Percentiles rank a stretch among this genome's conserved stretches.
phyloP scores from a whole-genome alignment of 306 rosid genomes.

The Acmispon strigosus region DNA sequence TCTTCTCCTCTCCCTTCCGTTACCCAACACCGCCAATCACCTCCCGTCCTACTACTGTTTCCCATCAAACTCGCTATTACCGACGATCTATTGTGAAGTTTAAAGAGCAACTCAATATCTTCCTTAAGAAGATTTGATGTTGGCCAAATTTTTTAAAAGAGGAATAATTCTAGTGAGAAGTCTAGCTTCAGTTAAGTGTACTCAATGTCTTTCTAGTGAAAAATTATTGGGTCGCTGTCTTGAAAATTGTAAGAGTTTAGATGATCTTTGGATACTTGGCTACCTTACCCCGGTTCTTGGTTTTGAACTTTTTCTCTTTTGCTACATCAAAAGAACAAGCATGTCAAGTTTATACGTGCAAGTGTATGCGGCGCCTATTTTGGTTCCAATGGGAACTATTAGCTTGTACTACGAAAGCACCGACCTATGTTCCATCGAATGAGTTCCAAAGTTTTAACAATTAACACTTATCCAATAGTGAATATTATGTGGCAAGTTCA shows the following conservation, averaged over 20 bases:
- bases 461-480: neutral
- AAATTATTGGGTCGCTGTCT: too few relatives aligned
- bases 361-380: neutral
- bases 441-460: neutral
- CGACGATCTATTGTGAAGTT: too few relatives aligned
- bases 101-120: too few relatives aligned
- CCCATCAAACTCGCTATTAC: too few relatives aligned
- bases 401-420: neutral
- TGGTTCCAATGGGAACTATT: neutral
- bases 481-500: neutral
- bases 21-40: too few relatives aligned
- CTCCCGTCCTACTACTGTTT: too few relatives aligned
- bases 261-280: neutral
- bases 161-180: too few relatives aligned
- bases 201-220: too few relatives aligned
- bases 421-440: neutral
- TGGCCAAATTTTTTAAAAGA: too few relatives aligned
- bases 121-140: too few relatives aligned
- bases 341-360: neutral
- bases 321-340: neutral
- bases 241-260: neutral
- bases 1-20: too few relatives aligned
- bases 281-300: constrained; percentile 24
- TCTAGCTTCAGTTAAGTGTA: neutral
- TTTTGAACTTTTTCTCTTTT: constrained; percentile 19